Percentiles rank a stretch among this genome's conserved stretches.
phyloP scores from a whole-genome alignment of 2,329 filamentous ascomycete species.

The Fusarium pseudonygamai region DNA sequence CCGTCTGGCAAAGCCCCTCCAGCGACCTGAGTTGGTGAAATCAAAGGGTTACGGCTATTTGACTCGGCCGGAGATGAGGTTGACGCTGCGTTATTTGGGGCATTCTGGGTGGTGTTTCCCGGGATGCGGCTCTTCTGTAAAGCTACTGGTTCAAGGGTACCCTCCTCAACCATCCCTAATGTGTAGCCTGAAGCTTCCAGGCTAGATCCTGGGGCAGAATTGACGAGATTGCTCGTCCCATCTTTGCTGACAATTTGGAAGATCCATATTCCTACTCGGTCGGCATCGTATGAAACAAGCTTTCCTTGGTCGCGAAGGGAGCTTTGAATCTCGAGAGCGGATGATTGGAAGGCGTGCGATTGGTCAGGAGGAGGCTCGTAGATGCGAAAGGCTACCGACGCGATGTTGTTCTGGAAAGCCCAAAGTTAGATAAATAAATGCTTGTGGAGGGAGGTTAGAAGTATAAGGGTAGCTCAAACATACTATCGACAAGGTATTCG shows the following conservation, averaged over 20 bases:
- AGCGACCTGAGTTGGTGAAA: slow-evolving; percentile 30
- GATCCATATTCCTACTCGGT: slow-evolving; percentile 62
- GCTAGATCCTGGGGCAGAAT: slow-evolving; percentile 47
- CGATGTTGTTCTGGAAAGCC: slow-evolving; percentile 62
- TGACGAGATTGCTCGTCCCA: slow-evolving; percentile 41
- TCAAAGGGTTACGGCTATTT: slow-evolving; percentile 40
- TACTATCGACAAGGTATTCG: slow-evolving; percentile 68
- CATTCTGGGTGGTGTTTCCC: slow-evolving; percentile 53
- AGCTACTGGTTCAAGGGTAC: slow-evolving; percentile 59
- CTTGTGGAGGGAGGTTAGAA: not conserved
- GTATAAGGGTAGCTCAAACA: not conserved
- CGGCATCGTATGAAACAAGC: slow-evolving; percentile 62
- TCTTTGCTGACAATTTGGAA: slow-evolving; percentile 61
- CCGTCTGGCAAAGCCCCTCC: slow-evolving; percentile 37
- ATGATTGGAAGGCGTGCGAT: slow-evolving; percentile 55
- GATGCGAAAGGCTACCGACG: slow-evolving; percentile 63
- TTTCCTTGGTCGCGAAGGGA: slow-evolving; percentile 62
- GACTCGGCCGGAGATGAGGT: slow-evolving; percentile 53
- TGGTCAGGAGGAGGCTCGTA: slow-evolving; percentile 61
- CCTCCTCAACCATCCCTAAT: slow-evolving; percentile 59
- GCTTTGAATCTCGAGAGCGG: slow-evolving; percentile 62
- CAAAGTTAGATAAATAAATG: slow-evolving; percentile 20
- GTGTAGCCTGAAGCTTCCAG: slow-evolving; percentile 57
- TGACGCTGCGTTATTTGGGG: slow-evolving; percentile 58
- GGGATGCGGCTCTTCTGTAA: slow-evolving; percentile 57